phyloP scores from a whole-genome alignment of 2,329 filamentous ascomycete genomes.

The Rutstroemia sp. region DNA sequence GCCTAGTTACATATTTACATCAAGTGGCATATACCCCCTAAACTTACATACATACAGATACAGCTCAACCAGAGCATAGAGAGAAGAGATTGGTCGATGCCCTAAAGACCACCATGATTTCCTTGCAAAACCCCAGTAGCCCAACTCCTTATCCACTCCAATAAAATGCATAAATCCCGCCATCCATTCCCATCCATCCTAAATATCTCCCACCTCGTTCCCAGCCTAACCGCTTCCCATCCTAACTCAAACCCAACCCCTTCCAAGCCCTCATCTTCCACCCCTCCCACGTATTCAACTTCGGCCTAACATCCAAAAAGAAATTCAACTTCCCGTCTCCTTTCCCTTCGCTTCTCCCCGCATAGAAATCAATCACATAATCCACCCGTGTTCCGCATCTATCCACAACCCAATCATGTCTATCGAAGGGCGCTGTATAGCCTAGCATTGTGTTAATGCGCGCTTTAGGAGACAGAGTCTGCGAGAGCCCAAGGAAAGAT shows the following conservation, averaged over 20 bases:
- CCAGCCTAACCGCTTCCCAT: not conserved
- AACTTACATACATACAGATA: not conserved
- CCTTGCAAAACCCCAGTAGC: too few species aligned
- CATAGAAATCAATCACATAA: conserved; percentile 98
- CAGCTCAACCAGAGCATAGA: conserved; percentile 1
- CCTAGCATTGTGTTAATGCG: conserved; percentile 76
- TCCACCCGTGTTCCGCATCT: conserved; percentile 79
- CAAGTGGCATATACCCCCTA: not conserved
- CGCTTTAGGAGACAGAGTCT: conserved; percentile 70
- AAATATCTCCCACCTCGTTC: not conserved
- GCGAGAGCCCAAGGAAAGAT: conserved; percentile 70
- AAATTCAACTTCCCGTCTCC: conserved; percentile 47
- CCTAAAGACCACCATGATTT: not conserved
- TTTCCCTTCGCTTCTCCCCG: conserved; percentile 47
- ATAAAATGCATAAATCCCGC: not conserved
- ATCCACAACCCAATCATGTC: conserved; percentile 96
- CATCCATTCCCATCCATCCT: not conserved
- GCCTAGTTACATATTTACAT: not conserved
- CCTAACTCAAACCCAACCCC: not conserved
- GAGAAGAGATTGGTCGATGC: not conserved
- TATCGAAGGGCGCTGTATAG: conserved; percentile 88
- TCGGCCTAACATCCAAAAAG: conserved; percentile 61
- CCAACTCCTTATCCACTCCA: too few species aligned
- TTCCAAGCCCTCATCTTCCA: conserved; percentile 56
- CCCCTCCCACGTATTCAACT: conserved; percentile 61